Percentiles rank a stretch among this genome's conserved stretches.
phyloP scores from a whole-genome alignment of 306 rosid species.

The Herpetospermum pedunculosum region DNA sequence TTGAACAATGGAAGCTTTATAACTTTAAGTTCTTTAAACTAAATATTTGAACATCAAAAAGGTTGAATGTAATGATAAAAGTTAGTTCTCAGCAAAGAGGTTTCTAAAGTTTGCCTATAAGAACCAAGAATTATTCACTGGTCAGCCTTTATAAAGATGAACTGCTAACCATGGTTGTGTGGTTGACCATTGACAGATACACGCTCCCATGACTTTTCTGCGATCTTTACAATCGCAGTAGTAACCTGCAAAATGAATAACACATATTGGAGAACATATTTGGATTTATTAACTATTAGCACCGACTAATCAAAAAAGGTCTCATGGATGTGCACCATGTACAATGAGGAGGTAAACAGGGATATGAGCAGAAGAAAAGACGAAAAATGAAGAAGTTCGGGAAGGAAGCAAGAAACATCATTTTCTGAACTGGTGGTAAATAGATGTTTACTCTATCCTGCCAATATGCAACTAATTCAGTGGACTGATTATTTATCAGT shows the following conservation, averaged over 20 bases:
- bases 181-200: conserved; percentile 51
- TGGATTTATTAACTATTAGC: not conserved
- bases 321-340: not conserved
- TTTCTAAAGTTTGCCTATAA: not conserved
- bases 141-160: conserved; percentile 1
- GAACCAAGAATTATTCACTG: not conserved
- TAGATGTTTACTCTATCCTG: not conserved
- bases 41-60: not conserved
- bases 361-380: not conserved
- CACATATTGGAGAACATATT: not conserved
- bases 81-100: not conserved
- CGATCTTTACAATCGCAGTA: conserved; percentile 62
- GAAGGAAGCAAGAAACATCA: not conserved
- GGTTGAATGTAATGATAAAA: not conserved
- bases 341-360: not conserved
- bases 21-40: not conserved
- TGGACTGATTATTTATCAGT: not conserved
- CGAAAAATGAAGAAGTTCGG: not conserved
- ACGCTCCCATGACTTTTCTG: conserved; percentile 97
- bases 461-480: not conserved
- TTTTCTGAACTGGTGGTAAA: not conserved
- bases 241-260: conserved; percentile 43
- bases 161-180: conserved; percentile 76
- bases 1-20: not conserved
- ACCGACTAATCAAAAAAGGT: not conserved